A percentile compares a stretch with the other conserved stretches of the same genome.
These are phyloP conservation scores for Aegilops bicornis DNA, from an alignment of 176 grass and related monocot species.

Conservation along the genomic window DNA sequence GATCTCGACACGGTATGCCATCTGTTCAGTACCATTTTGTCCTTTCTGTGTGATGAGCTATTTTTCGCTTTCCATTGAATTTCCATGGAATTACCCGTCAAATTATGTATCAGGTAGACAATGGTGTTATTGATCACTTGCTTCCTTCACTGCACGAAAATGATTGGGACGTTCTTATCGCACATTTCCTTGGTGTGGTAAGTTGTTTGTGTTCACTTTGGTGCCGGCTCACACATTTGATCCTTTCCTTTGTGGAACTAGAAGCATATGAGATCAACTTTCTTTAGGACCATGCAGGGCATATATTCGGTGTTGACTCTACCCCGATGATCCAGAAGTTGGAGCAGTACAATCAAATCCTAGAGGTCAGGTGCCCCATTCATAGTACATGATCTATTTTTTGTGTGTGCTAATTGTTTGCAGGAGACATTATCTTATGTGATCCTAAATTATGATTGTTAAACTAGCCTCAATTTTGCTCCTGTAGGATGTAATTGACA, in stretches of 20 bases:
- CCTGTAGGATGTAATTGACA: conserved; percentile 64
- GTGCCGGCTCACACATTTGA: background rate
- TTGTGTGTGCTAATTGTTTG: background rate
- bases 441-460: background rate
- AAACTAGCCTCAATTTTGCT: conserved; percentile 6
- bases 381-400: background rate
- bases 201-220: conserved; percentile 34
- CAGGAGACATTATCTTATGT: background rate
- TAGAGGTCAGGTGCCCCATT: conserved; percentile 48
- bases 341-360: conserved; percentile 86
- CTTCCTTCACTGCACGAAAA: conserved; percentile 71
- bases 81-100: background rate
- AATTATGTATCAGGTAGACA: conserved; percentile 70
- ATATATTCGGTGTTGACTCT: conserved; percentile 96
- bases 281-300: conserved; percentile 96
- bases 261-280: conserved; percentile 48
- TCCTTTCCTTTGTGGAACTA: conserved; percentile 24
- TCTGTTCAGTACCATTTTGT: conserved; percentile 12
- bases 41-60: background rate
- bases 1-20: conserved; percentile 87
- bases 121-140: conserved; percentile 92
- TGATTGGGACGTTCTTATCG: conserved; percentile 97
- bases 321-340: conserved; percentile 90
- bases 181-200: conserved; percentile 99
- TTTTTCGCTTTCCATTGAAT: background rate